Conservation (phyloP, 2,329 filamentous ascomycete genomes). For the Fusarium caatingaense region DNA sequence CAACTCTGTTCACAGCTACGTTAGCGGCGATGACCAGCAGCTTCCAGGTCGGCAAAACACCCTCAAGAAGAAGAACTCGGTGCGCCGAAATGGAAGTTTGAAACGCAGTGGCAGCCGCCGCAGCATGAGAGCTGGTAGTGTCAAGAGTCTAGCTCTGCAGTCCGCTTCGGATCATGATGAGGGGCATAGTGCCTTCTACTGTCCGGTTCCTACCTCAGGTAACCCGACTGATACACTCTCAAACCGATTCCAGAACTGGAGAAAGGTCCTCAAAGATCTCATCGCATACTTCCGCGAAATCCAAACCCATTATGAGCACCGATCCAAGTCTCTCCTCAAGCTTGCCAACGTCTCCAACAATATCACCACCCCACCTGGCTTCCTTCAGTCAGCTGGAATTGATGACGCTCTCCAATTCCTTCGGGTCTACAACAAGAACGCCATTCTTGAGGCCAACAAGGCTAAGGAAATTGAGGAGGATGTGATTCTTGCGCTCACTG, state of each 20-base stretch:
- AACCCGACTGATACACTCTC: constrained; percentile 90
- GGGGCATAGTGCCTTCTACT: constrained; percentile 85
- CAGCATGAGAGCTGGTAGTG: constrained; percentile 87
- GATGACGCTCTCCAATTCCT: constrained; percentile 87
- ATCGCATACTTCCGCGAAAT: constrained; percentile 95
- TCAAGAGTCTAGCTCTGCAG: constrained; percentile 81
- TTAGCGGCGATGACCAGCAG: constrained; percentile 58
- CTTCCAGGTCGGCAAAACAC: constrained; percentile 71
- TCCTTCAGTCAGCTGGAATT: constrained; percentile 84
- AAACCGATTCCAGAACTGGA: constrained; percentile 95
- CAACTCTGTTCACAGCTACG: constrained; percentile 67
- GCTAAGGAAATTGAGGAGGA: constrained; percentile 91
- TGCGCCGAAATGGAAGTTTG: constrained; percentile 79
- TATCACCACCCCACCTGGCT: constrained; percentile 77
- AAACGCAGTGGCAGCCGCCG: constrained; percentile 83
- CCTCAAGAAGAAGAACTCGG: constrained; percentile 86
- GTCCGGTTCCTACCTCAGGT: constrained; percentile 87
- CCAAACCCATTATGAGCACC: constrained; percentile 86
- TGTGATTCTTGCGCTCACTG: constrained; percentile 87
- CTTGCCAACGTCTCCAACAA: constrained; percentile 88
- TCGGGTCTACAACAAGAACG: constrained; percentile 83
- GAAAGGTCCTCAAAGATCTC: constrained; percentile 93
- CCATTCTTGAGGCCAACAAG: constrained; percentile 84
- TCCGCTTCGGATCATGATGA: constrained; percentile 75
- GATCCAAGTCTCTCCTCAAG: constrained; percentile 84